Evolutionary conservation across 805 yeast genomes (phyloP).

Genomic region (Yueomyces sinensis): DNA sequence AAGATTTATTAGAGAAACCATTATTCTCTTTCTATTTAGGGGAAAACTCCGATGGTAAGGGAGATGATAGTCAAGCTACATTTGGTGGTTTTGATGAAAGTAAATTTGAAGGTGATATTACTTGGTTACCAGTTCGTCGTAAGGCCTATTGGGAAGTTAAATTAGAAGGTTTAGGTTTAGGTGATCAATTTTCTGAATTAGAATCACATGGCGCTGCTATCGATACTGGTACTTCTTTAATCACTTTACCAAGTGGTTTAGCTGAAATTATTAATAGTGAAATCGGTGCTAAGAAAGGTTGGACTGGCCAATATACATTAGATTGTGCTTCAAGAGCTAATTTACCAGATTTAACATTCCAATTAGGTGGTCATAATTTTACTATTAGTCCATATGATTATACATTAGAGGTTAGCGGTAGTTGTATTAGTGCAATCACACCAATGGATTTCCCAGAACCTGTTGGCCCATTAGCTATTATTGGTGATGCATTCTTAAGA

Average conservation of each 20-base stretch:
- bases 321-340: conserved; percentile 78
- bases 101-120: conserved; percentile 68
- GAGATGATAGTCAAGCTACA: conserved; percentile 53
- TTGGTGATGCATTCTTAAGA: conserved; percentile 97
- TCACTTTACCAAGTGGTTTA: conserved; percentile 86
- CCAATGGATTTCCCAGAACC: conserved; percentile 98
- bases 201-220: conserved; percentile 88
- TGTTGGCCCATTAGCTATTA: conserved; percentile 88
- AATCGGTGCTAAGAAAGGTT: conserved; percentile 93
- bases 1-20: conserved; percentile 70
- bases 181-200: conserved; percentile 81
- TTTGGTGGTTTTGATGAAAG: conserved; percentile 86
- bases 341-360: conserved; percentile 87
- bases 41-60: conserved; percentile 49
- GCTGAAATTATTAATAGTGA: conserved; percentile 92
- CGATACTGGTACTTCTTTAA: conserved; percentile 96
- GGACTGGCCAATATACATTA: conserved; percentile 94
- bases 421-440: conserved; percentile 92
- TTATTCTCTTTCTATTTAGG: conserved; percentile 89
- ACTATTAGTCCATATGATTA: conserved; percentile 83
- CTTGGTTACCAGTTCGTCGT: conserved; percentile 97
- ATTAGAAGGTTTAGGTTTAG: conserved; percentile 80
- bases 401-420: conserved; percentile 86
- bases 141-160: conserved; percentile 99
- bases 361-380: conserved; percentile 81